Base-by-base conservation (phyloP, 192 early-diverging fungal species). In the Dimargaris xerosporica region DNA sequence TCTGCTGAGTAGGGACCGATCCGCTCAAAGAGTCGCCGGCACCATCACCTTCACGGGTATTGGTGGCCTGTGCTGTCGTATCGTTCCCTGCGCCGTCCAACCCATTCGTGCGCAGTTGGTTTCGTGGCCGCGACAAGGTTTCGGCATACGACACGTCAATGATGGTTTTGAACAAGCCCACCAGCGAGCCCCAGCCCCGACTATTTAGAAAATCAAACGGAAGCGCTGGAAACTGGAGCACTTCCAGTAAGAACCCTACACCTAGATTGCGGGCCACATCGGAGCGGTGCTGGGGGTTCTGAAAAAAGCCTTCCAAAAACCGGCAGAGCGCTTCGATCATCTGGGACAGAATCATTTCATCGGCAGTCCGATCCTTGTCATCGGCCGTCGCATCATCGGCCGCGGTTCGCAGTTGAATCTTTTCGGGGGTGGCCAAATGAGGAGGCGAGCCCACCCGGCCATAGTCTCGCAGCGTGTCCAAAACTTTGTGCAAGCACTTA, bases 261-360 rank as follows among this genome's bases (percentile, higher is more conserved):
- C 88, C 88, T n/a, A 75, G 72, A 30, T 70, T 65, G 45, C 81
- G 76, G 23, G 89, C 71, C 61, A 92, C 86, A 31, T 90, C 91
- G 43, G 77, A 77, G n/a, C 76, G 80, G 65, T 89, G 88, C 11
- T 77, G 62, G 23, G 75, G 70, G 63, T 87, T 90, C 59, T 90
- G 87, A 64, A 94, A 91, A 31, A 91, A 73, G 9, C 90, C 90
- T 61, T 94, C 90, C 43, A 91, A 73, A 64, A 94, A 91, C 74
- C 82, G 54, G 64, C 67, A 73, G 59, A 70, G 60, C 15, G 58
- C 54, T 45, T 69, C 66, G 5, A 72, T 55, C 59, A 73, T 50
- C 66, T 70, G 60, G 62, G 69, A 73, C 51, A 73, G 28, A 12
- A 39, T 11, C 52, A 50, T 65, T 16, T 45, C 59, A 17, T 62